Conservation (phyloP, 345 rosid genomes). For the Mallotus nudiflorus region DNA sequence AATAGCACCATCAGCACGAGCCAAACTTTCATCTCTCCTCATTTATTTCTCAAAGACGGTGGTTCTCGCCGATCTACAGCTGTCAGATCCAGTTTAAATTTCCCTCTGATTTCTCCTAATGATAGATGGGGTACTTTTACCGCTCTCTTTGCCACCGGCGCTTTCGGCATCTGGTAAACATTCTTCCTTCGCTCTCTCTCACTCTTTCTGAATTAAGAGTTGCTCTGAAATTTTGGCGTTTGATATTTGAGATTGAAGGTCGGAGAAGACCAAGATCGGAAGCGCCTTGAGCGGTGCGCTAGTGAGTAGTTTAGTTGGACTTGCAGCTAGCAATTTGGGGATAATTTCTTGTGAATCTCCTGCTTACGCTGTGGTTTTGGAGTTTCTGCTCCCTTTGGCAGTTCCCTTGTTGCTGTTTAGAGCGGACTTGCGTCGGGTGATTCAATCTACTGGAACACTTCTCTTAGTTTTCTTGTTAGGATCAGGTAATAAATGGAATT, state of each 20-base stretch:
- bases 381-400: slow-evolving; percentile 73
- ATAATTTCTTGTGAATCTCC: slow-evolving; percentile 67
- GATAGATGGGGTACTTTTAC: slow-evolving; percentile 91
- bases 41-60: not conserved
- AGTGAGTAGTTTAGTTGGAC: slow-evolving; percentile 83
- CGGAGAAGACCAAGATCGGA: slow-evolving; percentile 86
- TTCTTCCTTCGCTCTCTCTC: not conserved
- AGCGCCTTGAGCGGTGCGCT: slow-evolving; percentile 80
- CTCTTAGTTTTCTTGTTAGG: slow-evolving; percentile 77
- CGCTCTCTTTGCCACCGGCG: slow-evolving; percentile 69
- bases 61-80: slow-evolving; percentile 35
- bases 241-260: slow-evolving; percentile 50
- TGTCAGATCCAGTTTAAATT: slow-evolving; percentile 53
- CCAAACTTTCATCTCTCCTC: slow-evolving; percentile 37
- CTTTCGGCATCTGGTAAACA: slow-evolving; percentile 78
- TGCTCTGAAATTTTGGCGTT: no score
- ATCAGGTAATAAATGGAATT: no score
- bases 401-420: slow-evolving; percentile 76
- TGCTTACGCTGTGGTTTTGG: slow-evolving; percentile 60
- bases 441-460: slow-evolving; percentile 73
- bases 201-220: not conserved
- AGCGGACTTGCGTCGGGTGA: slow-evolving; percentile 72
- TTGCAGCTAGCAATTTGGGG: slow-evolving; percentile 76
- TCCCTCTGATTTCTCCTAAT: slow-evolving; percentile 64
- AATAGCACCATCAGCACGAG: slow-evolving; percentile 1